Percentiles rank a stretch among this genome's conserved stretches.
Conservation (phyloP, 1,284 basidiomycete species). For the Coniophora puteana region DNA sequence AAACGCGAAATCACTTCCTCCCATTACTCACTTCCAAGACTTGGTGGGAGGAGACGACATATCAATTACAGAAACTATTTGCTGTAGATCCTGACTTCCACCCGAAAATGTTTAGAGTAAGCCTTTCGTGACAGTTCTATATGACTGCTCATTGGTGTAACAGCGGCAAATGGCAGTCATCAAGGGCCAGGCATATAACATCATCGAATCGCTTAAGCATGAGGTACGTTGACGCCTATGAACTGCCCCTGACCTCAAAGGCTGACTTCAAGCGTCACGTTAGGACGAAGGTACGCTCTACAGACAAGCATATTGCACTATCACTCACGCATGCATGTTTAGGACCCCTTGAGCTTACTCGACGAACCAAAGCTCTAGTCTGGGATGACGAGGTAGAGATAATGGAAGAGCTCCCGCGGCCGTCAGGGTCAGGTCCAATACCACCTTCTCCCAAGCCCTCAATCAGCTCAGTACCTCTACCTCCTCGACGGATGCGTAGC, state of each 20-base stretch:
- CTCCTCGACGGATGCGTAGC: constrained; percentile 55
- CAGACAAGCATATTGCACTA: constrained; percentile 46
- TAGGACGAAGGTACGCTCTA: constrained; percentile 34
- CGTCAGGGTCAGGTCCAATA: constrained; percentile 32
- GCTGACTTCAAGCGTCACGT: too few species aligned
- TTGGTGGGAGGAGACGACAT: constrained; percentile 91
- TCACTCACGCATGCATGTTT: constrained; percentile 10
- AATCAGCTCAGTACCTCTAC: constrained; percentile 56
- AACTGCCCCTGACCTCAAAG: too few species aligned
- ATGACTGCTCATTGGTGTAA: constrained; percentile 1
- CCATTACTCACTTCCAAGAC: constrained; percentile 76
- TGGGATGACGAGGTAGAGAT: constrained; percentile 84
- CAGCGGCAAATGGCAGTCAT: constrained; percentile 86
- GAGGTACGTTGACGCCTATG: too few species aligned
- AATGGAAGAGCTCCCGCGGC: constrained; percentile 44
- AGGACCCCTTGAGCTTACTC: constrained; percentile 83
- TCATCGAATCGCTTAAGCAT: constrained; percentile 79
- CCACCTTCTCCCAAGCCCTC: constrained; percentile 55
- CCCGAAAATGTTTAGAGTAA: constrained; percentile 78
- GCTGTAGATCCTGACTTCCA: constrained; percentile 82
- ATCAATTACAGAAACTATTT: constrained; percentile 73
- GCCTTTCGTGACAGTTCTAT: constrained; percentile 24
- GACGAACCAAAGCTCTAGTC: constrained; percentile 72
- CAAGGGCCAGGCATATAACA: constrained; percentile 90
- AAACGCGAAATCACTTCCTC: constrained; percentile 79